phyloP scores from a whole-genome alignment of 2,329 filamentous ascomycete species.

The Phyllosticta capitalensis region DNA sequence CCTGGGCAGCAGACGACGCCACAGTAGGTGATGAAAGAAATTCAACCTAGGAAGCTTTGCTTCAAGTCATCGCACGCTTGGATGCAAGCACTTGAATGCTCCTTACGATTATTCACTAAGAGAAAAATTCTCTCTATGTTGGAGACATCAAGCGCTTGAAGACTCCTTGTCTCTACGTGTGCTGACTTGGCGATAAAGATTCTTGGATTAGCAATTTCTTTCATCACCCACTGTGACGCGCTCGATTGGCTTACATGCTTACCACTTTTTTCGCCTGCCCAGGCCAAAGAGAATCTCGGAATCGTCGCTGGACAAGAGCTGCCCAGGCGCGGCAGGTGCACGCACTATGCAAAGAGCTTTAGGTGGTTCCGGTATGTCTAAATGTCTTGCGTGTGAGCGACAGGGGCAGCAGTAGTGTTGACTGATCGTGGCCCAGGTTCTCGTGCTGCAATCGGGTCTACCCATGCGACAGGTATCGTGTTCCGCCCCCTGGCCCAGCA shows the following conservation, averaged over 20 bases:
- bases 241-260: background rate
- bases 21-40: no score
- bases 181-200: no score
- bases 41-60: no score
- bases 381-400: background rate
- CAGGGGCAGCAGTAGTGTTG: background rate
- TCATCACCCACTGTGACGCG: no score
- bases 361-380: conserved; percentile 44
- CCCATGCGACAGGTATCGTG: conserved; percentile 43
- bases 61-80: no score
- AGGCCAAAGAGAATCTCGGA: conserved; percentile 38
- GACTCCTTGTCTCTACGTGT: no score
- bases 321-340: conserved; percentile 43
- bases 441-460: conserved; percentile 49
- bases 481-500: background rate
- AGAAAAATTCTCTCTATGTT: no score
- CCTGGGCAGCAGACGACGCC: background rate
- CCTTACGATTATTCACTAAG: no score
- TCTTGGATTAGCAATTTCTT: no score
- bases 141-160: no score
- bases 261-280: background rate
- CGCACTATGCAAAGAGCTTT: conserved; percentile 46
- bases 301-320: conserved; percentile 46
- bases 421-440: conserved; percentile 31
- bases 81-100: no score